Percentiles rank a stretch among this genome's conserved stretches.
Evolutionary conservation across 371 early-diverging fungal species (phyloP).

Genomic region (Zychaea mexicana): DNA sequence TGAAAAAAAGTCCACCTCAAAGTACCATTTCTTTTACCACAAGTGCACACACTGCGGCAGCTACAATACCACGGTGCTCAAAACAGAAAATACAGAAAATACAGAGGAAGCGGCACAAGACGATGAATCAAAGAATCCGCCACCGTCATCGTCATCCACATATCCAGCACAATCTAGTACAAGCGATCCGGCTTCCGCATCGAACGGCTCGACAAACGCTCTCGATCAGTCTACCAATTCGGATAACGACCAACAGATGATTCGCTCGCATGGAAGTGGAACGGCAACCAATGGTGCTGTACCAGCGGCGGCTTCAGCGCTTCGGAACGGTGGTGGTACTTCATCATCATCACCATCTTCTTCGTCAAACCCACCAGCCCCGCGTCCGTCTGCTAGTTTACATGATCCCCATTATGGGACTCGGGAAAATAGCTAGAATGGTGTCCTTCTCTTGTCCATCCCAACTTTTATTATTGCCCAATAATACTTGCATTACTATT

Average conservation of each 20-base stretch:
- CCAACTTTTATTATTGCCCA: not conserved
- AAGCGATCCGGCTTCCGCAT: not conserved
- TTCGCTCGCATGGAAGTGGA: not conserved
- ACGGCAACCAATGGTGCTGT: constrained; percentile 3
- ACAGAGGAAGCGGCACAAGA: constrained; percentile 15
- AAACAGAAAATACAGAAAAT: constrained; percentile 60
- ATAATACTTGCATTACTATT: not conserved
- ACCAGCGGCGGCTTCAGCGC: not conserved
- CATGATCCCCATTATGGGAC: not conserved
- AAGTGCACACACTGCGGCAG: constrained; percentile 87
- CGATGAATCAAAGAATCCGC: not conserved
- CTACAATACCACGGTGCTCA: constrained; percentile 90
- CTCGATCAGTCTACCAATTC: not conserved
- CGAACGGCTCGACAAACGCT: not conserved
- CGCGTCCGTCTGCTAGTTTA: not conserved
- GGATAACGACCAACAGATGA: constrained; percentile 10
- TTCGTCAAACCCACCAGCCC: not conserved
- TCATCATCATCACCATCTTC: not conserved
- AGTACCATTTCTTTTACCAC: constrained; percentile 95
- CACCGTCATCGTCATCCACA: not conserved
- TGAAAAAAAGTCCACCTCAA: constrained; percentile 76
- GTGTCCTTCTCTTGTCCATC: not conserved
- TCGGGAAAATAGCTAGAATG: not conserved
- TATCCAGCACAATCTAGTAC: not conserved
- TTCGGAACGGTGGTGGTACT: not conserved